phyloP scores from a whole-genome alignment of 1,284 basidiomycete genomes.

The Ceratobasidium sp. region DNA sequence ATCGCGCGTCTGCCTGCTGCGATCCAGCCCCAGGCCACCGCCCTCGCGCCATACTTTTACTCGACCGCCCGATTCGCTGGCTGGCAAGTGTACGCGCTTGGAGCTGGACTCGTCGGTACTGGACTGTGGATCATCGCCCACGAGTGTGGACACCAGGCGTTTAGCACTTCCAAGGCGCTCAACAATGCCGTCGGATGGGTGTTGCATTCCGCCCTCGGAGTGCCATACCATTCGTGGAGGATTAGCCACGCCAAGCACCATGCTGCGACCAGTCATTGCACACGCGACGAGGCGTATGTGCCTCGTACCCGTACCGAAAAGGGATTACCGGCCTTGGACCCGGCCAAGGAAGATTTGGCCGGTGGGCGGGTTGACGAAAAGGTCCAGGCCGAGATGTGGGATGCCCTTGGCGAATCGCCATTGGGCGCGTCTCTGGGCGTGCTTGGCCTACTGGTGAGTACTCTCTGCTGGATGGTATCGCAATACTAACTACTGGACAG shows the following conservation, averaged over 20 bases:
- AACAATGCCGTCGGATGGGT: conserved; percentile 65
- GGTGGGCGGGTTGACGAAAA: conserved; percentile 53
- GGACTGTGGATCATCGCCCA: conserved; percentile 59
- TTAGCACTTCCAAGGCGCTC: conserved; percentile 59
- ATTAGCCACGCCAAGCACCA: conserved; percentile 92
- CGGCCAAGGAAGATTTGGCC: conserved; percentile 53
- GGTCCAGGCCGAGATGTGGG: conserved; percentile 79
- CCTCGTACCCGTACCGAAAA: conserved; percentile 83
- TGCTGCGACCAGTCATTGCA: conserved; percentile 93
- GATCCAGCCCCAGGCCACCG: conserved; percentile 40
- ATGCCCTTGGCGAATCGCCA: conserved; percentile 92
- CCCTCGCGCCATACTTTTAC: conserved; percentile 48
- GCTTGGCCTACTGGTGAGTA: conserved; percentile 52
- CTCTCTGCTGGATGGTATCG: conserved; percentile 55
- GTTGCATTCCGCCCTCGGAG: conserved; percentile 59
- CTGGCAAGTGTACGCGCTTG: conserved; percentile 56
- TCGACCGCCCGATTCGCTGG: conserved; percentile 51
- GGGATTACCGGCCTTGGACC: conserved; percentile 67
- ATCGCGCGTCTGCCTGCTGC: conserved; percentile 47
- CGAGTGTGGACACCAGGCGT: conserved; percentile 57
- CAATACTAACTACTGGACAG: conserved; percentile 43
- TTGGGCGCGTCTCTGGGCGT: conserved; percentile 67
- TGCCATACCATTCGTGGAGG: conserved; percentile 67
- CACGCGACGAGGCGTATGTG: conserved; percentile 95
- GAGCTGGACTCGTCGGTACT: conserved; percentile 57